phyloP scores from a whole-genome alignment of 2,329 filamentous ascomycete genomes.

The Chrysoporthe puriensis region DNA sequence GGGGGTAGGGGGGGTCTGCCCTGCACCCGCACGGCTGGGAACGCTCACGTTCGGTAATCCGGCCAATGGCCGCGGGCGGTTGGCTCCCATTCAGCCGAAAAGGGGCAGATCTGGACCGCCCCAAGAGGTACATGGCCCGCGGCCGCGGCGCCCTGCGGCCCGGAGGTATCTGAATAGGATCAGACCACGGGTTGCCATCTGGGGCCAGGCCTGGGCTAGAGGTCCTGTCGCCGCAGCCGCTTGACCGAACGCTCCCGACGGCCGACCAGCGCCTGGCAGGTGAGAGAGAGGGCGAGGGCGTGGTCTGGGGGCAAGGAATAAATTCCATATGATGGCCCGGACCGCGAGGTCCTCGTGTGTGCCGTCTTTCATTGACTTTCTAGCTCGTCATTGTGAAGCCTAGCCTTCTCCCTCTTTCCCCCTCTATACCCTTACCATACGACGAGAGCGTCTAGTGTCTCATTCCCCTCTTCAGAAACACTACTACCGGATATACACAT shows the following conservation, averaged over 20 bases:
- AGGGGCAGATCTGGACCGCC: slow-evolving; percentile 5
- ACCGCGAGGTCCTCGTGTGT: slow-evolving; percentile 1
- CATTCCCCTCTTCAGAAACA: too few relatives aligned
- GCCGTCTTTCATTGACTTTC: background rate
- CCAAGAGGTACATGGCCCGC: slow-evolving; percentile 10
- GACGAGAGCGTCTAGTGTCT: background rate
- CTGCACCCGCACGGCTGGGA: slow-evolving; percentile 8
- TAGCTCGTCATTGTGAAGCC: background rate
- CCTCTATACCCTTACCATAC: too few relatives aligned
- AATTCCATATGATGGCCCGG: slow-evolving; percentile 20
- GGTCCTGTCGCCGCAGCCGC: slow-evolving; percentile 33
- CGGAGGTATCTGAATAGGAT: background rate
- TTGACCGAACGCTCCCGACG: slow-evolving; percentile 41
- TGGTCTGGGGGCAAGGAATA: background rate
- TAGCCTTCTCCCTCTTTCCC: background rate
- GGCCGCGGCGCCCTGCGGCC: background rate
- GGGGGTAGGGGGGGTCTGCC: slow-evolving; percentile 20
- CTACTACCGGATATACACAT: background rate
- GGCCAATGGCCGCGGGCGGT: slow-evolving; percentile 47
- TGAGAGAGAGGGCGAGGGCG: background rate
- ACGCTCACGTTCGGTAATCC: slow-evolving; percentile 45
- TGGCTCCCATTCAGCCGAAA: slow-evolving; percentile 45
- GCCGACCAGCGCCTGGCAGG: background rate
- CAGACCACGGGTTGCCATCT: background rate
- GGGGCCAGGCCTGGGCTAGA: slow-evolving; percentile 22